A percentile compares a stretch with the other conserved stretches of the same genome.
Conservation (phyloP, 257 asterid genomes). For the Solanum commersonii region DNA sequence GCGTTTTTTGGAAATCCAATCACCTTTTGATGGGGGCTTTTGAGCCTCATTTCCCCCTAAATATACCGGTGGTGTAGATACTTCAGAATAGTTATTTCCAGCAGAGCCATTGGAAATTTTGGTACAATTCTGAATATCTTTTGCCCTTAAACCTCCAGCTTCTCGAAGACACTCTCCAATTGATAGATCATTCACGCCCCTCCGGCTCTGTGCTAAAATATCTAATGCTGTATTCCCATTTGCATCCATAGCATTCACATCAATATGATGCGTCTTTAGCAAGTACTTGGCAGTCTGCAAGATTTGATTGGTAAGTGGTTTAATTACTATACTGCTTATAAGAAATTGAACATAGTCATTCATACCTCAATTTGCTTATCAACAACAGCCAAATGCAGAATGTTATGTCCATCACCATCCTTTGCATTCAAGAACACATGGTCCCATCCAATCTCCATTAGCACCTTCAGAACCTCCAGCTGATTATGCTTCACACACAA, state of each 20-base stretch:
- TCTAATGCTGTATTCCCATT: conserved; percentile 28
- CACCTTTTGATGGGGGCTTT: not conserved
- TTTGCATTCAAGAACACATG: not conserved
- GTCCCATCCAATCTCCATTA: not conserved
- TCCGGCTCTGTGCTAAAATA: conserved; percentile 16
- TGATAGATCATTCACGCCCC: conserved; percentile 9
- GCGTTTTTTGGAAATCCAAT: conserved; percentile 23
- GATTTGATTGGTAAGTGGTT: not conserved
- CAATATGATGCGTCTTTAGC: conserved; percentile 3
- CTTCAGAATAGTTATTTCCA: not conserved
- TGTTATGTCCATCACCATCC: conserved; percentile 4
- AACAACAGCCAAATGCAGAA: conserved; percentile 8
- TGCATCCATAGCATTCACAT: conserved; percentile 14
- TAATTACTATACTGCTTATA: not conserved
- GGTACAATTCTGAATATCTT: not conserved
- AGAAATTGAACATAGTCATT: not conserved
- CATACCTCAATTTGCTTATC: conserved; percentile 29
- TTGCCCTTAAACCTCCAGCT: conserved; percentile 7
- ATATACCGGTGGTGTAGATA: not conserved
- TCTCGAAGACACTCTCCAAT: conserved; percentile 17
- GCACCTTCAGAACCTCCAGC: conserved; percentile 5
- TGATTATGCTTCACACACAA: conserved; percentile 24
- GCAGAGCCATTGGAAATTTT: not conserved
- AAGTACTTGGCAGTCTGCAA: conserved; percentile 29
- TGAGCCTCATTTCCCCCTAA: not conserved